These are phyloP conservation scores for Orbilia brochopaga DNA, from an alignment of 2,329 filamentous ascomycete species.

Conservation along the genomic window DNA sequence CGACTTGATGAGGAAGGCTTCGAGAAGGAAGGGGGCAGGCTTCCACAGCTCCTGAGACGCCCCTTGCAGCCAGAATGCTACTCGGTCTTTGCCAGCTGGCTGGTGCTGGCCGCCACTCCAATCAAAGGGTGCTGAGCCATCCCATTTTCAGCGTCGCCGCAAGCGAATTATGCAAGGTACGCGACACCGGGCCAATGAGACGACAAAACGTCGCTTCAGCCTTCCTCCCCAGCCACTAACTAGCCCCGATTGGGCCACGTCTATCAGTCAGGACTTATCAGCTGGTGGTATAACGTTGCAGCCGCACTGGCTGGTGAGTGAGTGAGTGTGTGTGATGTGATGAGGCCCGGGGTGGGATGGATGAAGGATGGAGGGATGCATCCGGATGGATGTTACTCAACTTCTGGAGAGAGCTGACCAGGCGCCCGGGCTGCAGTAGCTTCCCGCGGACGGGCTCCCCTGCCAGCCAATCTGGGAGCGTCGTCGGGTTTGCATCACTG, in stretches of 20 bases:
- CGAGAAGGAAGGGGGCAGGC: conserved; percentile 24
- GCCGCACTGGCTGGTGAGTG: conserved; percentile 23
- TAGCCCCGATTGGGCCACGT: no score
- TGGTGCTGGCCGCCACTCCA: conserved; percentile 12
- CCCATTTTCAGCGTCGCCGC: conserved; percentile 21
- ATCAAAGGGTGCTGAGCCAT: neutral
- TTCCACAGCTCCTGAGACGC: conserved; percentile 47
- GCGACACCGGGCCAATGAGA: conserved; percentile 28
- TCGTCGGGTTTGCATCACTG: conserved; percentile 10
- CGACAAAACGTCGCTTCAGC: conserved; percentile 30
- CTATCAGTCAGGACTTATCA: no score
- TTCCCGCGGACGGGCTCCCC: conserved; percentile 5
- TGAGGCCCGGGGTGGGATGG: conserved; percentile 40
- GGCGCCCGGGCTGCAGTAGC: conserved; percentile 21
- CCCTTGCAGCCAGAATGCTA: conserved; percentile 39
- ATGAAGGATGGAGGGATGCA: no score
- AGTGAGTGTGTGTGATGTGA: no score
- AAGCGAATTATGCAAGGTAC: conserved; percentile 50
- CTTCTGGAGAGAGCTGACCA: neutral
- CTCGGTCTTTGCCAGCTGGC: conserved; percentile 6
- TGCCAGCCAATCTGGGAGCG: conserved; percentile 19
- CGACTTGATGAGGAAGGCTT: conserved; percentile 38
- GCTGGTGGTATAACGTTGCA: neutral
- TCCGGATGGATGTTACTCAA: no score
- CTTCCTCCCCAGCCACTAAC: neutral